A percentile compares a stretch with the other conserved stretches of the same genome.
Evolutionary conservation across 2,329 filamentous ascomycete species (phyloP).

Genomic region (Xylariaceae sp.): DNA sequence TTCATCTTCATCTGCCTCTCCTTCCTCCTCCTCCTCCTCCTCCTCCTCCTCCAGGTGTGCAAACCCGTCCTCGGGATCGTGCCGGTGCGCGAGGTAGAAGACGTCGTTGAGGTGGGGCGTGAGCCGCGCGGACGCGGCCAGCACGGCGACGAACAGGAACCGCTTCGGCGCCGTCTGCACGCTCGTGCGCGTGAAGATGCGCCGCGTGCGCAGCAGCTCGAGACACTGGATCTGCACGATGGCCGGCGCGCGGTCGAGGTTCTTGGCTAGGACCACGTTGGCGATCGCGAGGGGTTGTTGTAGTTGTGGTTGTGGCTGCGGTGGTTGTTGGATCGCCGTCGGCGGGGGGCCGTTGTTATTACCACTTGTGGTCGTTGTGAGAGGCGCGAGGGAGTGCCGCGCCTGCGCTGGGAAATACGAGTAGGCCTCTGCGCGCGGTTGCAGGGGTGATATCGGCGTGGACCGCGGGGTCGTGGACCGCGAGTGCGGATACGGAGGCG

Average conservation of each 20-base stretch:
- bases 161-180: constrained; percentile 74
- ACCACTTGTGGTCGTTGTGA: neutral
- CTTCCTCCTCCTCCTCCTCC: constrained; percentile 30
- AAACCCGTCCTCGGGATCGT: constrained; percentile 72
- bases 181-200: constrained; percentile 75
- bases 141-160: constrained; percentile 80
- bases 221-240: constrained; percentile 80
- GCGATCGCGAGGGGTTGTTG: constrained; percentile 55
- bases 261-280: constrained; percentile 79
- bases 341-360: neutral
- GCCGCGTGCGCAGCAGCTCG: constrained; percentile 77
- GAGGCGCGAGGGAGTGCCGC: too few relatives aligned
- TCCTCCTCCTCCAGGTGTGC: constrained; percentile 70
- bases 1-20: constrained; percentile 5
- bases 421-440: too few relatives aligned
- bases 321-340: neutral
- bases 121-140: constrained; percentile 53
- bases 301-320: constrained; percentile 8
- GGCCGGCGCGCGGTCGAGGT: constrained; percentile 73
- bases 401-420: too few relatives aligned
- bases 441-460: neutral
- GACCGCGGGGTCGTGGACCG: neutral
- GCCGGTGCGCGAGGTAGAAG: constrained; percentile 86
- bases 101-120: constrained; percentile 73
- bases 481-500: constrained; percentile 5